Percentiles rank a stretch among this genome's conserved stretches.
These are phyloP conservation scores for Lycium ferocissimum DNA, from an alignment of 257 asterid species.

Conservation along the genomic window DNA sequence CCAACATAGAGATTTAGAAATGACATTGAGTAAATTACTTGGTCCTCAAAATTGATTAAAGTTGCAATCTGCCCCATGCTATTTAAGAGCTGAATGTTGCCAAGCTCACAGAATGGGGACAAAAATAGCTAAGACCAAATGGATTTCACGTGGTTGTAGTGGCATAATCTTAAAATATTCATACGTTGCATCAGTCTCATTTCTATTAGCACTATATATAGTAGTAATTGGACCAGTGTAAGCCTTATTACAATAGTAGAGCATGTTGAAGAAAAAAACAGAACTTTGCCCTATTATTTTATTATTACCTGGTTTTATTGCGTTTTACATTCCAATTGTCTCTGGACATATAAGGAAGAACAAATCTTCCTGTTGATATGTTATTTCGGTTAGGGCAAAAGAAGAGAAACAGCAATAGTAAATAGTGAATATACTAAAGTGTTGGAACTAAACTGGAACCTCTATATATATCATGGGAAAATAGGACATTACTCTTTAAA, in stretches of 20 bases:
- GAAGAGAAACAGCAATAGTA: background rate
- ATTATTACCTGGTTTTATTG: background rate
- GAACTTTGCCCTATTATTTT: background rate
- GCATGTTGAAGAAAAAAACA: background rate
- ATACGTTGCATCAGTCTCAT: background rate
- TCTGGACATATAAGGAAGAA: background rate
- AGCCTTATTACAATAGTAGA: background rate
- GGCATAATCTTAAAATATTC: too few species aligned
- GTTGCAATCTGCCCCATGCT: background rate
- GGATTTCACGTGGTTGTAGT: too few species aligned
- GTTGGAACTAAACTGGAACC: background rate
- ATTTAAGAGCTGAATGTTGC: background rate
- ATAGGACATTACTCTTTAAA: background rate
- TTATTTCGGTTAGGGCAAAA: slow-evolving; percentile 8
- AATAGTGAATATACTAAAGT: background rate
- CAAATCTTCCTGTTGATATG: background rate
- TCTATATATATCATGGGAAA: background rate
- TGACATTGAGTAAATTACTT: background rate
- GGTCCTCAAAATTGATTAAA: background rate
- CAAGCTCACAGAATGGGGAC: background rate
- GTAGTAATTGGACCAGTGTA: background rate
- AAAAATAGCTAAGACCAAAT: background rate
- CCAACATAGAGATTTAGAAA: background rate
- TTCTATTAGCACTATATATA: too few species aligned
- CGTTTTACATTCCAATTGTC: background rate